These are phyloP conservation scores for Epichloe coenophiala DNA, from an alignment of 2,329 filamentous ascomycete genomes.

Conservation along the genomic window DNA sequence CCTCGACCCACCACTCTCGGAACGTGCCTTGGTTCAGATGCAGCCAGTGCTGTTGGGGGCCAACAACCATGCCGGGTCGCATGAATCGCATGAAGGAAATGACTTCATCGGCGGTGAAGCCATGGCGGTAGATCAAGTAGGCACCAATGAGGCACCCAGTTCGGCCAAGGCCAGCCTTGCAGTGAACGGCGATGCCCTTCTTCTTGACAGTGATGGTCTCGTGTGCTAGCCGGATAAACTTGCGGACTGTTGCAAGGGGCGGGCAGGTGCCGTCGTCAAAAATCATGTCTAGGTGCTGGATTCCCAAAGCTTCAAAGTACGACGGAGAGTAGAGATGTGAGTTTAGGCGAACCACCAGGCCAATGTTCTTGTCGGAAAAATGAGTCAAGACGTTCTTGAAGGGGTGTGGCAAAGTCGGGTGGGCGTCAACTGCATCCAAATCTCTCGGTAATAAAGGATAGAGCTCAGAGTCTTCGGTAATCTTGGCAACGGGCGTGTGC, in stretches of 20 bases:
- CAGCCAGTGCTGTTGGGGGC: conserved; percentile 96
- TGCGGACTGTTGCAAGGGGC: conserved; percentile 72
- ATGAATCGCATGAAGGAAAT: conserved; percentile 99
- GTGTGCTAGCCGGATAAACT: conserved; percentile 89
- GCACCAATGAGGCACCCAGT: conserved; percentile 95
- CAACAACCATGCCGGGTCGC: conserved; percentile 97
- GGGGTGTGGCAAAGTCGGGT: conserved; percentile 61
- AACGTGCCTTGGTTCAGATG: conserved; percentile 94
- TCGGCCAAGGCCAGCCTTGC: conserved; percentile 90
- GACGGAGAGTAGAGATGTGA: conserved; percentile 90
- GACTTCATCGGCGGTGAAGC: conserved; percentile 92
- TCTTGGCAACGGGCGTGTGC: conserved; percentile 59
- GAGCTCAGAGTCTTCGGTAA: conserved; percentile 58
- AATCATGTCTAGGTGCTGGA: conserved; percentile 97
- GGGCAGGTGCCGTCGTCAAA: conserved; percentile 98
- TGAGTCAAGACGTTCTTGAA: conserved; percentile 95
- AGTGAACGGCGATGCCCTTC: conserved; percentile 92
- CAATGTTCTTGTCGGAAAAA: conserved; percentile 78
- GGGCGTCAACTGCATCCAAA: conserved; percentile 55
- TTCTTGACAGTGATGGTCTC: conserved; percentile 85
- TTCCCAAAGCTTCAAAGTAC: conserved; percentile 92
- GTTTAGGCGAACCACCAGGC: conserved; percentile 88
- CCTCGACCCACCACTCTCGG: conserved; percentile 96
- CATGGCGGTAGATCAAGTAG: conserved; percentile 93
- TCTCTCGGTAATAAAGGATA: conserved; percentile 65